Evolutionary conservation across 306 rosid genomes (phyloP).

Genomic region (Cotoneaster glaucophyllus): DNA sequence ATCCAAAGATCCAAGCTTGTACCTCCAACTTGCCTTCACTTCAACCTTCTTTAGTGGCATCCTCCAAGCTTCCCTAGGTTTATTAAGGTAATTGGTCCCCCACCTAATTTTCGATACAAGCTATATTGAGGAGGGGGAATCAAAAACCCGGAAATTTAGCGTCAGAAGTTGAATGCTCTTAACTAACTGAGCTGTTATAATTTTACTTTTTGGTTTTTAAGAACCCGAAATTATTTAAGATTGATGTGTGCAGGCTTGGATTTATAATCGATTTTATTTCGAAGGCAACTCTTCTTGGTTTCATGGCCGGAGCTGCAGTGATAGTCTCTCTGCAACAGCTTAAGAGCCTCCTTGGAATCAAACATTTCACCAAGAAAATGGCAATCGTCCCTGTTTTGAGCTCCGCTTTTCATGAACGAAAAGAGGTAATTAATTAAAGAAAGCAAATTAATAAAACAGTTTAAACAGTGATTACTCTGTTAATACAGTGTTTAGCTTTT

Average conservation of each 20-base stretch:
- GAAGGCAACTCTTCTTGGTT: conserved; percentile 82
- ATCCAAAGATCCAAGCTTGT: conserved; percentile 47
- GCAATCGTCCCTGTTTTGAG: conserved; percentile 62
- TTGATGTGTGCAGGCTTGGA: conserved; percentile 61
- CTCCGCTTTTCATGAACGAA: conserved; percentile 56
- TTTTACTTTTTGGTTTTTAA: background rate
- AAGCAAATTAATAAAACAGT: background rate
- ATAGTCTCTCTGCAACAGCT: conserved; percentile 92
- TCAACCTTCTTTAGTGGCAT: conserved; percentile 86
- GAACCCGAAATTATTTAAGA: background rate
- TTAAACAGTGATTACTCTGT: background rate
- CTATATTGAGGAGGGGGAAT: background rate
- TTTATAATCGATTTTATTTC: conserved; percentile 89
- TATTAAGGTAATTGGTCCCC: conserved; percentile 45
- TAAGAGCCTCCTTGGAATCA: conserved; percentile 80
- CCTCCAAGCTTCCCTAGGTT: conserved; percentile 83
- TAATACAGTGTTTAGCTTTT: background rate
- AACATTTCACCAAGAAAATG: conserved; percentile 72
- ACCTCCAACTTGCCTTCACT: conserved; percentile 76
- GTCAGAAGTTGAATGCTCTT: background rate
- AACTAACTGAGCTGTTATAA: background rate
- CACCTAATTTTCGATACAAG: background rate
- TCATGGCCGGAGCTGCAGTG: conserved; percentile 96
- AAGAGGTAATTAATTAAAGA: conserved; percentile 50
- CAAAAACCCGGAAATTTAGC: background rate